Percentiles rank a stretch among this genome's conserved stretches.
phyloP scores from a whole-genome alignment of 257 asterid species.

The Solanum medicagineum region DNA sequence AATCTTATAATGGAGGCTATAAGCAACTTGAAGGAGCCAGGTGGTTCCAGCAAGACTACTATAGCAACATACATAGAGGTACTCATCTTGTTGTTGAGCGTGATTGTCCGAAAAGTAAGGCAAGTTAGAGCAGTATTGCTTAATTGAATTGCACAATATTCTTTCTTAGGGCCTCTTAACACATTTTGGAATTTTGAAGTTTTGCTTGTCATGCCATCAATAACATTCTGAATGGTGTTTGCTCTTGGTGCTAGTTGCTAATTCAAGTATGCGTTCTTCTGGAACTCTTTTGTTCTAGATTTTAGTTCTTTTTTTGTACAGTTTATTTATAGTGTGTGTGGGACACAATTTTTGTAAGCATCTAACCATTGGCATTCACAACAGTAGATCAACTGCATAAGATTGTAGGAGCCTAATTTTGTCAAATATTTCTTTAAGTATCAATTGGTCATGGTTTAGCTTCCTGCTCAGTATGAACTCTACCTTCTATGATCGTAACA shows the following conservation, averaged over 20 bases:
- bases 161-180: not conserved
- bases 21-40: slow-evolving; percentile 63
- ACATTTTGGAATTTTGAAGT: not conserved
- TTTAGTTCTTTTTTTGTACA: not conserved
- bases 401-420: not conserved
- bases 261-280: not conserved
- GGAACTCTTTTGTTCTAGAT: not conserved
- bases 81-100: not conserved
- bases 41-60: slow-evolving; percentile 80
- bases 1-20: slow-evolving; percentile 90
- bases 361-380: not conserved
- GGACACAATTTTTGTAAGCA: not conserved
- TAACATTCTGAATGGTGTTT: not conserved
- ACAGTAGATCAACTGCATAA: not conserved
- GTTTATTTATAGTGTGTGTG: not conserved
- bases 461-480: not conserved
- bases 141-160: not conserved
- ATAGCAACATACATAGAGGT: slow-evolving; percentile 91
- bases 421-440: not conserved
- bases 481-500: not conserved
- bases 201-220: not conserved
- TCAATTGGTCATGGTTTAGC: not conserved
- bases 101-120: not conserved
- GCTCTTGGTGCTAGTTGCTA: not conserved
- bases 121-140: not conserved